A percentile compares a stretch with the other conserved stretches of the same genome.
Evolutionary conservation across 257 asterid genomes (phyloP).

Genomic region (Nicotiana benthamiana): DNA sequence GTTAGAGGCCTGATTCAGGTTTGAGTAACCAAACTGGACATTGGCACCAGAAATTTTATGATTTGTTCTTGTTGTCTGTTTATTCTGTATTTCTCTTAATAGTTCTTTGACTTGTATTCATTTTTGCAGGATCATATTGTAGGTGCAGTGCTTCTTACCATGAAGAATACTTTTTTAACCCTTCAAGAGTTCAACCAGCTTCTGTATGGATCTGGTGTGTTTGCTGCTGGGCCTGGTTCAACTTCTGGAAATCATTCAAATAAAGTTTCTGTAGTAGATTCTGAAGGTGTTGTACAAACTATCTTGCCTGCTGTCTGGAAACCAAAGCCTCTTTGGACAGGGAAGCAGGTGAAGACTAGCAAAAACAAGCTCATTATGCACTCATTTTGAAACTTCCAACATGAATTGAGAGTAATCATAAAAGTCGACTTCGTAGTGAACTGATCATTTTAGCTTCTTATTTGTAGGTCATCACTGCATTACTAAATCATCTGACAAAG

Average conservation of each 20-base stretch:
- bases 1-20: slow-evolving; percentile 99
- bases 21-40: slow-evolving; percentile 16
- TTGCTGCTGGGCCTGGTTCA: slow-evolving; percentile 36
- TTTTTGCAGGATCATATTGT: slow-evolving; percentile 86
- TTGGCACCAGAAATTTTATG: background rate
- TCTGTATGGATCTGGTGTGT: slow-evolving; percentile 86
- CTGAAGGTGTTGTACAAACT: slow-evolving; percentile 51
- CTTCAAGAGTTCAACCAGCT: slow-evolving; percentile 77
- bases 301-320: slow-evolving; percentile 82
- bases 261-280: slow-evolving; percentile 50
- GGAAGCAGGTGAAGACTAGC: slow-evolving; percentile 68
- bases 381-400: slow-evolving; percentile 3
- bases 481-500: slow-evolving; percentile 73
- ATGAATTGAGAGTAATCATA: background rate
- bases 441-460: background rate
- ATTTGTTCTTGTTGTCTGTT: background rate
- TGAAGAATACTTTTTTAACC: slow-evolving; percentile 80
- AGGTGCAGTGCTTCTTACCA: slow-evolving; percentile 76
- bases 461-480: slow-evolving; percentile 78
- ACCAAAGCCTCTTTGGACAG: slow-evolving; percentile 98
- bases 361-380: background rate
- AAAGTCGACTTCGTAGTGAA: background rate
- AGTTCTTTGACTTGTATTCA: slow-evolving; percentile 7
- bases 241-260: slow-evolving; percentile 26
- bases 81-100: background rate